Evolutionary conservation across 2,329 filamentous ascomycete genomes (phyloP), one percentile per base, ranked within the genome.

Genomic region (Helotiales sp.): DNA sequence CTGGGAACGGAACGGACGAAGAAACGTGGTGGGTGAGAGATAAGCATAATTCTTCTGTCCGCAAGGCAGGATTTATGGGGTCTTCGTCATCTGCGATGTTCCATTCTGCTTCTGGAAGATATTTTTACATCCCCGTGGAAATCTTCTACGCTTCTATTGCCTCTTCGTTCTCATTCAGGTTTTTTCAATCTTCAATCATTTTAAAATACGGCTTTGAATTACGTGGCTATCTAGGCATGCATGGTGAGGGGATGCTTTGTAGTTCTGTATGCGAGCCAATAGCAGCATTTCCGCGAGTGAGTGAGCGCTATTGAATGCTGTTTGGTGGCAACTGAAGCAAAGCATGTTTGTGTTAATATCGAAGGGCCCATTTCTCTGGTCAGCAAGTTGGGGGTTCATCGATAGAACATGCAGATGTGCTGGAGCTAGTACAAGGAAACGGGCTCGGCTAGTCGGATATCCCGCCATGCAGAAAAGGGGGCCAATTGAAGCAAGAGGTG

Each of bases 21-120:
- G 30, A 24, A 22, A 57, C 30, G 30, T 32, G 37, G 30, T 32
- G 37, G 37, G 52, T 32, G 52, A 34, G 52, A 34, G 52, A 57
- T 57, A 57, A 57, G 52, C 52, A 57, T 57, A 57, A 57, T 57
- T 22, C n/a, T 57, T 20, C 26, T 55, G 17, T 28, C 40, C 32
- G 52, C 52, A 57, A 57, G 52, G 32, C 30, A 24, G 47, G 13
- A 30, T 5, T 26, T 15, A 13, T 32, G 52, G 30, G 40, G 10
- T n/a, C n/a, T n/a, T 20, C 52, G 28, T 57, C 52, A 40, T 55
- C 26, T 22, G 17, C 24, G 52, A 15, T n/a, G 28, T 32, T 34
- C 50, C 10, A 32, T 55, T 22, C 28, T 40, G 30, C 32, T 57
- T 57, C 52, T 37, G 11, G 52, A 57, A 57, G 7, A 28, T 54